These are phyloP conservation scores for Kluyveromyces nonfermentans DNA, from an alignment of 805 yeast genomes.

Conservation along the genomic window DNA sequence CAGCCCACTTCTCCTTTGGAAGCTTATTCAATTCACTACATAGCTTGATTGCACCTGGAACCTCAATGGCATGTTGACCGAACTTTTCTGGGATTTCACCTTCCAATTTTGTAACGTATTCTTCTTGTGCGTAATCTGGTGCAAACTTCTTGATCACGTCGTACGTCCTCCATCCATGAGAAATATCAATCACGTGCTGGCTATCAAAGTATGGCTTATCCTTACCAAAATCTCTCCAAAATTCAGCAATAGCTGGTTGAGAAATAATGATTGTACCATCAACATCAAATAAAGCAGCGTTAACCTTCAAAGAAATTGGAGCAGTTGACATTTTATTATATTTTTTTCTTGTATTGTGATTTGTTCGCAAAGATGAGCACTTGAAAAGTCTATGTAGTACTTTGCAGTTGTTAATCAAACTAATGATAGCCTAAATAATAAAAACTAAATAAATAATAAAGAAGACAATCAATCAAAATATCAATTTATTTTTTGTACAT, in stretches of 20 bases:
- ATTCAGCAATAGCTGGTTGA: conserved; percentile 70
- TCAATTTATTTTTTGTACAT: too few species aligned
- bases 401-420: too few species aligned
- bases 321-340: conserved; percentile 7
- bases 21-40: conserved; percentile 42
- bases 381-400: too few species aligned
- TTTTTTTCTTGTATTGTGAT: neutral
- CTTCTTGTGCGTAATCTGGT: conserved; percentile 61
- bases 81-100: conserved; percentile 60
- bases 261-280: conserved; percentile 85
- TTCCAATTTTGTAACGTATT: conserved; percentile 58
- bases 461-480: too few species aligned
- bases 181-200: conserved; percentile 58
- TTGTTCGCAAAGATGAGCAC: too few species aligned
- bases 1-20: conserved; percentile 66
- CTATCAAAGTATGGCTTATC: conserved; percentile 61
- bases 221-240: conserved; percentile 69
- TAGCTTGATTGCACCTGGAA: conserved; percentile 65
- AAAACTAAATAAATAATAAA: too few species aligned
- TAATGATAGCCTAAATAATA: too few species aligned
- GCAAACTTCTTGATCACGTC: conserved; percentile 69
- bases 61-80: conserved; percentile 65
- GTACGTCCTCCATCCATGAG: conserved; percentile 78
- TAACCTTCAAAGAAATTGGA: conserved; percentile 29
- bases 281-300: conserved; percentile 63